A percentile compares a stretch with the other conserved stretches of the same genome.
phyloP scores from a whole-genome alignment of 2,329 filamentous ascomycete genomes.

The Phaeosphaeria sp. region DNA sequence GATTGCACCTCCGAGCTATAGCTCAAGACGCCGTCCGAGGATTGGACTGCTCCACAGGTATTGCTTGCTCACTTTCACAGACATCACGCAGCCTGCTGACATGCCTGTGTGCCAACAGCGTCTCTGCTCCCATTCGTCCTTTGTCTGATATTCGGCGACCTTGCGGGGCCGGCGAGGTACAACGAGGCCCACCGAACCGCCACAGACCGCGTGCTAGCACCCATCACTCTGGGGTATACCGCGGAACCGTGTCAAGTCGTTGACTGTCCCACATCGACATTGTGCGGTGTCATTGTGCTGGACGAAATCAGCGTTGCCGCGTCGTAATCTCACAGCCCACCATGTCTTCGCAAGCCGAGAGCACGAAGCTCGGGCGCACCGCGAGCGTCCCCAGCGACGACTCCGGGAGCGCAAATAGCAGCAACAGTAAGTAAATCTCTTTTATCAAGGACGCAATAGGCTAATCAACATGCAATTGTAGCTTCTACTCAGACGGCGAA shows the following conservation, averaged over 20 bases:
- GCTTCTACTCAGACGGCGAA: conserved; percentile 43
- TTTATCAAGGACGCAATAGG: conserved; percentile 2
- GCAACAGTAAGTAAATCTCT: conserved; percentile 37
- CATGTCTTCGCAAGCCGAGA: conserved; percentile 35
- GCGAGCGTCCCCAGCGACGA: conserved; percentile 37
- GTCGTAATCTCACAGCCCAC: conserved; percentile 18
- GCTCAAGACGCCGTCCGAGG: neutral
- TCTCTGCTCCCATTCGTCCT: conserved; percentile 27
- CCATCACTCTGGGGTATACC: conserved; percentile 3
- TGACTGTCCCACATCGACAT: conserved; percentile 3
- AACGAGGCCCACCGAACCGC: conserved; percentile 12
- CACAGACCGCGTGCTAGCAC: conserved; percentile 9
- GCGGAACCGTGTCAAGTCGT: conserved; percentile 2
- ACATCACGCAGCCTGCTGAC: conserved; percentile 27
- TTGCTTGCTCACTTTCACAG: neutral
- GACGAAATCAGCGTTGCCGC: conserved; percentile 16
- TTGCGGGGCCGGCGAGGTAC: conserved; percentile 21
- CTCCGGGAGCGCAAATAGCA: conserved; percentile 36
- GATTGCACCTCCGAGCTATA: neutral
- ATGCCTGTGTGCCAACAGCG: conserved; percentile 23
- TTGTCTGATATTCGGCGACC: conserved; percentile 27
- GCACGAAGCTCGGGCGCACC: conserved; percentile 33
- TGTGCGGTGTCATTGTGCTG: conserved; percentile 14
- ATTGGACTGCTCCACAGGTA: neutral
- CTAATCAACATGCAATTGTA: conserved; percentile 14